These are phyloP conservation scores for Aspergillus aculeatinus DNA, from an alignment of 2,329 filamentous ascomycete genomes.

Conservation along the genomic window DNA sequence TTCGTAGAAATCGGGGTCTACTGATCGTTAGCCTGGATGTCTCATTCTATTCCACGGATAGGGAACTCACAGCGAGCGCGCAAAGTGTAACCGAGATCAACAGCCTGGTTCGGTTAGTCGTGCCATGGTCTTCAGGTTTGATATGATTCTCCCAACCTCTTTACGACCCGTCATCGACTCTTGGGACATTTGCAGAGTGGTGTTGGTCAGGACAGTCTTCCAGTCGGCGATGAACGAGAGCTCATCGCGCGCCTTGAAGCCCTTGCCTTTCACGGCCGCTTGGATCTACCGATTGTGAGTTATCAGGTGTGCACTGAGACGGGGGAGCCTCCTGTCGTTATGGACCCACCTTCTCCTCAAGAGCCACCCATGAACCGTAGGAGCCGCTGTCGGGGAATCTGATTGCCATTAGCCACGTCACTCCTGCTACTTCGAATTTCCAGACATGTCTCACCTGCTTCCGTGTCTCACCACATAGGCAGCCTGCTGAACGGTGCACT, in stretches of 20 bases:
- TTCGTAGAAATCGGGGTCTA: slow-evolving; percentile 47
- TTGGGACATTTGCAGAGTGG: slow-evolving; percentile 57
- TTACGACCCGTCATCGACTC: slow-evolving; percentile 63
- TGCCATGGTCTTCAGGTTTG: too few species aligned
- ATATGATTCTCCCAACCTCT: slow-evolving; percentile 38
- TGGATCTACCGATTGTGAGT: slow-evolving; percentile 42
- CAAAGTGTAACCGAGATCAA: slow-evolving; percentile 16
- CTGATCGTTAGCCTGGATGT: not conserved
- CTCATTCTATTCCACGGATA: not conserved
- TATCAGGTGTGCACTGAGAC: too few species aligned
- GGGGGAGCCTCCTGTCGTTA: too few species aligned
- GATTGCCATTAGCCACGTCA: not conserved
- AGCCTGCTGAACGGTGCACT: slow-evolving; percentile 16
- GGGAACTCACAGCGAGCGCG: slow-evolving; percentile 11
- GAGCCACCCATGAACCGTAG: slow-evolving; percentile 12
- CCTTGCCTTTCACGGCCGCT: slow-evolving; percentile 33
- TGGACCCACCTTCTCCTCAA: slow-evolving; percentile 31
- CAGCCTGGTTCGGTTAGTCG: not conserved
- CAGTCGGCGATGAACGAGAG: slow-evolving; percentile 60
- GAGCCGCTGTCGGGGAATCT: slow-evolving; percentile 14
- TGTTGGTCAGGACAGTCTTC: slow-evolving; percentile 58
- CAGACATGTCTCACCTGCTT: slow-evolving; percentile 7
- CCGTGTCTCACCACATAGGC: slow-evolving; percentile 15
- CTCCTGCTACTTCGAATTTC: too few species aligned
- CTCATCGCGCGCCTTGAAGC: slow-evolving; percentile 54